phyloP scores from a whole-genome alignment of 2,329 filamentous ascomycete species.

The Cercospora citrullina region DNA sequence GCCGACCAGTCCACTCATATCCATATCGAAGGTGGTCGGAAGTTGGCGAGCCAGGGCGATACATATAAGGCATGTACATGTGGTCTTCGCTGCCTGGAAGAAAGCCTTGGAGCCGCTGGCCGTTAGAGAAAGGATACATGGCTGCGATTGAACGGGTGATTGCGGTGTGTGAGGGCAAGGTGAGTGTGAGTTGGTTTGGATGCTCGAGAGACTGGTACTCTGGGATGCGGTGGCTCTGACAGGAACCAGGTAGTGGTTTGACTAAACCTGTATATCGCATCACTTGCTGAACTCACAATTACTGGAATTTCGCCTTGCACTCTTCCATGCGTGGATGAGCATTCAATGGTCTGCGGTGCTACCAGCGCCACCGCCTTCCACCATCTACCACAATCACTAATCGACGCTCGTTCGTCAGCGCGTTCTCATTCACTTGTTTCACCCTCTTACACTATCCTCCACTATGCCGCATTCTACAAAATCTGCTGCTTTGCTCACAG shows the following conservation, averaged over 20 bases:
- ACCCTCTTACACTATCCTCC: background rate
- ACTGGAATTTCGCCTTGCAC: background rate
- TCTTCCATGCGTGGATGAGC: background rate
- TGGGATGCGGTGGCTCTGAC: background rate
- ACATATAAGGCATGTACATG: background rate
- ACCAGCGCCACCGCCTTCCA: background rate
- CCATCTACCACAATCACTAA: background rate
- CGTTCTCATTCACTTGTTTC: background rate
- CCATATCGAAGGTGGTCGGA: background rate
- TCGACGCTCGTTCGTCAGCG: background rate
- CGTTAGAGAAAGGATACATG: background rate
- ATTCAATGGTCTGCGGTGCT: background rate
- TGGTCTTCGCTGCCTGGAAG: background rate
- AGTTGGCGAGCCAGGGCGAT: constrained; percentile 1
- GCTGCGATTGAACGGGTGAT: background rate
- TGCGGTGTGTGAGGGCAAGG: background rate
- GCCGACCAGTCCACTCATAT: background rate
- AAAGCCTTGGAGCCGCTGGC: background rate
- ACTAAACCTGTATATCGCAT: background rate
- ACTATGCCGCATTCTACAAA: background rate
- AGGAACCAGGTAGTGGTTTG: background rate
- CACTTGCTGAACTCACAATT: background rate
- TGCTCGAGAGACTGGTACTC: background rate
- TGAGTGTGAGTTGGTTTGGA: background rate
- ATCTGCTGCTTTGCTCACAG: background rate